These are phyloP conservation scores for Apiospora marii DNA, from an alignment of 2,329 filamentous ascomycete genomes.

Conservation along the genomic window DNA sequence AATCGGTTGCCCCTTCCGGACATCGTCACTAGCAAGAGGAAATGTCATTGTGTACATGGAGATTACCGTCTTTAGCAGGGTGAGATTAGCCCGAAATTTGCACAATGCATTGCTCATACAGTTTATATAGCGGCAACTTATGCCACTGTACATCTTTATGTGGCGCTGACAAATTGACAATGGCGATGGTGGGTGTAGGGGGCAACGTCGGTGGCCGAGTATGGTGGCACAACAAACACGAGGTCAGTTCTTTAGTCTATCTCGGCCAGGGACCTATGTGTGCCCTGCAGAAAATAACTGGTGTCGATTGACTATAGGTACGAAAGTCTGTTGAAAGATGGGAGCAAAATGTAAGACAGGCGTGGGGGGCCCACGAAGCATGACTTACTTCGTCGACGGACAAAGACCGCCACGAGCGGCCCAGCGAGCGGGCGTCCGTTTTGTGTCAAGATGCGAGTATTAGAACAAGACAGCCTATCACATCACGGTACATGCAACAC, in stretches of 20 bases:
- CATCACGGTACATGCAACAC: neutral
- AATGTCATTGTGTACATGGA: conserved; percentile 16
- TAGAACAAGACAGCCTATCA: neutral
- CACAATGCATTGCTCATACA: neutral
- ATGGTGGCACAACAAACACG: neutral
- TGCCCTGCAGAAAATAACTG: neutral
- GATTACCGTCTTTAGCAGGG: neutral
- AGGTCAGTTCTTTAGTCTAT: neutral
- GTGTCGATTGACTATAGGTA: neutral
- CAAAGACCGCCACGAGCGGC: neutral
- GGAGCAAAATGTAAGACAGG: neutral
- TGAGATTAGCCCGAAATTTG: neutral
- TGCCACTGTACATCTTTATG: neutral
- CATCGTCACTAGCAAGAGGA: neutral
- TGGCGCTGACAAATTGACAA: neutral
- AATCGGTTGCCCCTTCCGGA: conserved; percentile 37
- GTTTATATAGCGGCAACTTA: neutral
- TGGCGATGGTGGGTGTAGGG: neutral
- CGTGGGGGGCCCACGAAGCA: neutral
- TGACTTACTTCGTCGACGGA: neutral
- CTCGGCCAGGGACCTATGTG: neutral
- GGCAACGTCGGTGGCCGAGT: neutral
- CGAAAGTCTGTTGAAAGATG: neutral
- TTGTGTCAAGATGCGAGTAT: neutral
- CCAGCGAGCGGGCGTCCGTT: neutral